Evolutionary conservation across 176 grass and related monocot genomes (phyloP), one percentile per base, ranked within the genome.

Genomic region (Oryza meridionalis): DNA sequence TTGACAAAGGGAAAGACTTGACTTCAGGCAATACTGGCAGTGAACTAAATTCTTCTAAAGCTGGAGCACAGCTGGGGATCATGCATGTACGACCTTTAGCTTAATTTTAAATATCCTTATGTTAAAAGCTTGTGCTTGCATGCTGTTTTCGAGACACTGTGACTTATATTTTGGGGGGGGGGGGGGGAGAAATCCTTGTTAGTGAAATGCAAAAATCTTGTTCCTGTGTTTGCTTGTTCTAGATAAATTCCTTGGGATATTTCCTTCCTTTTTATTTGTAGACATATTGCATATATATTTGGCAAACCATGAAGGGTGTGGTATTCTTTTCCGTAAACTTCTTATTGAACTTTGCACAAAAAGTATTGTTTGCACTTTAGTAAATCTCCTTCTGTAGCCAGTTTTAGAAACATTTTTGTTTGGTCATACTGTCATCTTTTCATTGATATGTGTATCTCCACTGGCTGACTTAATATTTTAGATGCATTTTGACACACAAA

Each of bases 1-100:
- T 87, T 65, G 93, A 94, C 47, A 95, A 89, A 85, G 93, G 93
- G 81, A 96, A 96, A 82, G 96, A 99, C 35, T 69, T 95, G 53
- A 78, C 71, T 89, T 63, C 86, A 69, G 73, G 67, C 61, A 92
- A 42, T 89, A 69, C 16, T 76, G 74, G 85, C 87, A 75, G 76
- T 29, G 90, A 98, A 82, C 82, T 90, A 82, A 75, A 90, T 87
- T 91, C 85, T 33, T 68, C 86, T 85, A 92, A 94, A 92, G 77
- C 74, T 84, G 84, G 79, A 78, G 72, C 76, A 70, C 70, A 80
- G 13, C 29, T 73, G 58, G 89, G 80, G 13, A 76, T 87, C 47
- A 42, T 43, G 1, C 89, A 90, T 80, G 89, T 90, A 84, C 70
- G 84, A 32, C 29, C 49, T 69, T 82, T 73, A 12, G 50, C 65